A percentile compares a stretch with the other conserved stretches of the same genome.
Conservation (phyloP, 441 rosid species). For the Euphorbia schlechtendalii region DNA sequence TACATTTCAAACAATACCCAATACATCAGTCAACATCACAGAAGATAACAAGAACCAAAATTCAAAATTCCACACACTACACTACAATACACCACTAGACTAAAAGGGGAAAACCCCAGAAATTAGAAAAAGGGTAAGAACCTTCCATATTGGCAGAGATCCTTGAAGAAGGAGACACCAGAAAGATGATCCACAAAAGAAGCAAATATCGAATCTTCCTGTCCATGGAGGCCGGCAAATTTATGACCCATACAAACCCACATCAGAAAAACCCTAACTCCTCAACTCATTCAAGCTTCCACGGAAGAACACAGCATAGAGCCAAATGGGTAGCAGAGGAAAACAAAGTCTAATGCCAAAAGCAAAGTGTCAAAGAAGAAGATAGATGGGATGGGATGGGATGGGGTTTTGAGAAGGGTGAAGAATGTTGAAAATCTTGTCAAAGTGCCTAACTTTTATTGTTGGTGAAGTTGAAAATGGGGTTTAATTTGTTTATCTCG, state of each 20-base stretch:
- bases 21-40: slow-evolving; percentile 10
- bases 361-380: neutral
- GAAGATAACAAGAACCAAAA: neutral
- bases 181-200: slow-evolving; percentile 23
- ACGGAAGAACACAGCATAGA: slow-evolving; percentile 9
- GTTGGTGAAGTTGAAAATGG: neutral
- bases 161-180: slow-evolving; percentile 18
- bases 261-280: slow-evolving; percentile 13
- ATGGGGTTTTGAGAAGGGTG: slow-evolving; percentile 8
- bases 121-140: slow-evolving; percentile 9
- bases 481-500: neutral
- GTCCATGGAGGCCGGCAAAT: slow-evolving; percentile 23
- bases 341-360: slow-evolving; percentile 6
- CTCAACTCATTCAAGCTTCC: slow-evolving; percentile 13
- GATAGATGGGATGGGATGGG: neutral
- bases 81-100: too few species aligned
- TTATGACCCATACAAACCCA: slow-evolving; percentile 16
- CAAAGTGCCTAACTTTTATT: slow-evolving; percentile 10
- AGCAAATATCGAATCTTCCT: slow-evolving; percentile 14
- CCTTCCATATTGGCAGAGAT: slow-evolving; percentile 34
- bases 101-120: neutral
- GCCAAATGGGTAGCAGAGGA: slow-evolving; percentile 9
- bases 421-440: slow-evolving; percentile 15
- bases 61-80: neutral
- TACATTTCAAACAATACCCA: neutral